phyloP scores from a whole-genome alignment of 495 filamentous ascomycete species.

The Xylaria bambusicola region DNA sequence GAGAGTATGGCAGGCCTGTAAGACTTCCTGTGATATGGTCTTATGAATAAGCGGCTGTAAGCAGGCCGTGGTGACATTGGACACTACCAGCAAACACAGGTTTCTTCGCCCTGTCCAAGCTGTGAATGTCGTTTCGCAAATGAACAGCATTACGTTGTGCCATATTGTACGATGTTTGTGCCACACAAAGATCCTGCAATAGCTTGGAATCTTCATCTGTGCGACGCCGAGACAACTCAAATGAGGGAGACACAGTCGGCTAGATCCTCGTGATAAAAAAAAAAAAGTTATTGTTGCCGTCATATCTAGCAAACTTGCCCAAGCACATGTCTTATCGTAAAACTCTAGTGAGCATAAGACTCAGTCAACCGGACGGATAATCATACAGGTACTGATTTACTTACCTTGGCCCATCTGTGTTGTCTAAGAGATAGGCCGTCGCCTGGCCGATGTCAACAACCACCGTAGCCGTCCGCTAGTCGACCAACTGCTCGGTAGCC shows the following conservation, averaged over 20 bases:
- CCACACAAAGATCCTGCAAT: slow-evolving; percentile 9
- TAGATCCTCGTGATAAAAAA: neutral
- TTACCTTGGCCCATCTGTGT: no score
- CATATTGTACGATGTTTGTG: slow-evolving; percentile 2
- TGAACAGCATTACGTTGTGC: neutral
- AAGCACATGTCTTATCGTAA: neutral
- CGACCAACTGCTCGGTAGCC: neutral
- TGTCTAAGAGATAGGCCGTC: slow-evolving; percentile 3
- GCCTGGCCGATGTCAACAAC: neutral
- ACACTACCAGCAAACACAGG: neutral
- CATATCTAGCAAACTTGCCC: neutral
- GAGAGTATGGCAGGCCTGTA: neutral
- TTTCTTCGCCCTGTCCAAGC: neutral
- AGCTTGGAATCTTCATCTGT: slow-evolving; percentile 7
- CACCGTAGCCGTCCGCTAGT: no score
- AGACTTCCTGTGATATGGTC: slow-evolving; percentile 16
- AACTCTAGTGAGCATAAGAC: neutral
- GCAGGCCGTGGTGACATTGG: neutral
- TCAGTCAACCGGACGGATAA: neutral
- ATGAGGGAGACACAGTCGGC: neutral
- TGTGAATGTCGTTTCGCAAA: slow-evolving; percentile 7
- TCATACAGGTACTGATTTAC: no score
- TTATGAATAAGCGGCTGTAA: neutral
- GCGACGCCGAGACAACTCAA: slow-evolving; percentile 7
- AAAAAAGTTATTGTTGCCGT: neutral